Conservation (phyloP, 345 rosid species). For the Cardamine chenopodiifolia region DNA sequence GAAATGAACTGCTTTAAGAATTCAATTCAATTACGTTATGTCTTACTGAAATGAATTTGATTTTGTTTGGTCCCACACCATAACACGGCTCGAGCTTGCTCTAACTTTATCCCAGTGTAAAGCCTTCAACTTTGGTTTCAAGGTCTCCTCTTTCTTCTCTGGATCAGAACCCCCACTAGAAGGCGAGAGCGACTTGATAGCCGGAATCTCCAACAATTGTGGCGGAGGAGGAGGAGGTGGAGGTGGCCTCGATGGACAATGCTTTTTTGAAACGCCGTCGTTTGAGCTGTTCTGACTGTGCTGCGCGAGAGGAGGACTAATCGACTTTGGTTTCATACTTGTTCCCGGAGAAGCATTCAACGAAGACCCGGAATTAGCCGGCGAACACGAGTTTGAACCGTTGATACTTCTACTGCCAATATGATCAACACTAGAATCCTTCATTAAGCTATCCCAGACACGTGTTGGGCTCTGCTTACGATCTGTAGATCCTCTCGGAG, state of each 20-base stretch:
- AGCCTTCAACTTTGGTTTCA: constrained; percentile 80
- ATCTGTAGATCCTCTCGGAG: constrained; percentile 84
- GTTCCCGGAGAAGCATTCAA: constrained; percentile 46
- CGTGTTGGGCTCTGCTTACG: constrained; percentile 53
- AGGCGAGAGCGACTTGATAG: constrained; percentile 38
- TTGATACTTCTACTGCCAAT: constrained; percentile 57
- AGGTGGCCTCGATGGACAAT: constrained; percentile 53
- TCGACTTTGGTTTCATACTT: constrained; percentile 53
- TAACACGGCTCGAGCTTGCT: constrained; percentile 85
- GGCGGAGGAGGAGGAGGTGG: constrained; percentile 68
- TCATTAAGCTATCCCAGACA: constrained; percentile 49
- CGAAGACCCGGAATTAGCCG: constrained; percentile 47
- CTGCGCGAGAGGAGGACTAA: constrained; percentile 30
- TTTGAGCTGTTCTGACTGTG: constrained; percentile 23
- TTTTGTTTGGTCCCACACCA: constrained; percentile 96
- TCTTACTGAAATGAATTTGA: constrained; percentile 95
- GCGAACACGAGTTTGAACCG: constrained; percentile 57
- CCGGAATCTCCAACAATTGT: constrained; percentile 58
- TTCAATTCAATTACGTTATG: neutral
- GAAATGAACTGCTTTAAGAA: neutral
- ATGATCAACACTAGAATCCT: constrained; percentile 42
- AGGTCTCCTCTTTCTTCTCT: constrained; percentile 55
- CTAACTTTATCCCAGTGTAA: constrained; percentile 98
- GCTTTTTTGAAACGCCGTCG: too few relatives aligned
- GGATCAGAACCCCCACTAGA: constrained; percentile 42